These are phyloP conservation scores for carrot (Daucus carota) DNA, from an alignment of 129 eudicot genomes.

Conservation along the genomic window DNA sequence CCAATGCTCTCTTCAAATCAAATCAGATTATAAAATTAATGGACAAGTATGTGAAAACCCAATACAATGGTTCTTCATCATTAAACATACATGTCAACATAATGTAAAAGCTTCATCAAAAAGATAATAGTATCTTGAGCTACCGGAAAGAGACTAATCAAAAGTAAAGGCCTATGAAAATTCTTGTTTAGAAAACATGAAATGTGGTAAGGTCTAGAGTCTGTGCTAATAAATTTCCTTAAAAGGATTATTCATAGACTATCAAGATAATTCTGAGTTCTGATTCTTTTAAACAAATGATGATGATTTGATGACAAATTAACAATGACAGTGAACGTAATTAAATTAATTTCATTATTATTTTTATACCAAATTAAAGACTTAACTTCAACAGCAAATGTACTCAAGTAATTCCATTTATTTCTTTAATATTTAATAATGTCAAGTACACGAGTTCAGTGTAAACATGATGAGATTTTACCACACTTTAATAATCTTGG, in stretches of 20 bases:
- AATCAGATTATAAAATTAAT: conserved; percentile 7
- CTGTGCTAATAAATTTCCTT: neutral
- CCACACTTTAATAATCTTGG: neutral
- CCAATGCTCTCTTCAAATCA: conserved; percentile 61
- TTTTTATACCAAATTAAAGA: neutral
- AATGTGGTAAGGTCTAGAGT: neutral
- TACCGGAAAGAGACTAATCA: neutral
- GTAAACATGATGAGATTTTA: neutral
- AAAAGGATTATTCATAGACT: neutral
- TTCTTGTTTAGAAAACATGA: neutral
- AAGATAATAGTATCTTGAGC: neutral
- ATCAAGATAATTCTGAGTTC: neutral
- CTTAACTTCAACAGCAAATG: neutral
- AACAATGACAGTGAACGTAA: neutral
- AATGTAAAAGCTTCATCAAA: neutral
- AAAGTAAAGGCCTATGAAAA: neutral
- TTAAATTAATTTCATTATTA: too few relatives aligned
- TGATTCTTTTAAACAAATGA: neutral
- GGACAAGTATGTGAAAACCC: neutral
- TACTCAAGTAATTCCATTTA: neutral
- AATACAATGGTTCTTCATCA: neutral
- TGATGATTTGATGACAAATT: neutral
- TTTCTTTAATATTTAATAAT: neutral
- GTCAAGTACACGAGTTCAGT: neutral
- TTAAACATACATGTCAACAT: neutral